Percentiles rank a stretch among this genome's conserved stretches.
Evolutionary conservation across 441 rosid species (phyloP).

Genomic region (Erysimum cheiri): DNA sequence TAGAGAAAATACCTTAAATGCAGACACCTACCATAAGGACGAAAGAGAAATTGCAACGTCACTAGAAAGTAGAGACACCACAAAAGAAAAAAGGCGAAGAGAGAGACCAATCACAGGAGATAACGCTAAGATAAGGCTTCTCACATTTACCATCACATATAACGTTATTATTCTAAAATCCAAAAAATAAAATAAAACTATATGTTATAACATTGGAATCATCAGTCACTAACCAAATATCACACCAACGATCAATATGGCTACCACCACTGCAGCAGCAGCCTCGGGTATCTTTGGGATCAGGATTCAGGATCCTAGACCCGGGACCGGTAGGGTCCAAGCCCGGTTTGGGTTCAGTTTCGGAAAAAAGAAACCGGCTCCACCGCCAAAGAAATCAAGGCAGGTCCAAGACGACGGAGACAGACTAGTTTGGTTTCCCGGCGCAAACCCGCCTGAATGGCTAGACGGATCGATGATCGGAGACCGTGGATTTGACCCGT

Average conservation of each 20-base stretch:
- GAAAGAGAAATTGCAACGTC: slow-evolving; percentile 37
- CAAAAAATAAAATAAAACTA: slow-evolving; percentile 5
- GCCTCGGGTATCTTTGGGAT: slow-evolving; percentile 63
- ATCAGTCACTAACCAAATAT: slow-evolving; percentile 24
- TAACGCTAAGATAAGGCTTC: slow-evolving; percentile 47
- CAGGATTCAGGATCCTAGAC: slow-evolving; percentile 43
- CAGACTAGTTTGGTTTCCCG: slow-evolving; percentile 73
- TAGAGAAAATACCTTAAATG: slow-evolving; percentile 29
- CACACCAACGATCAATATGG: slow-evolving; percentile 42
- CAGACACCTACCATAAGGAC: slow-evolving; percentile 20
- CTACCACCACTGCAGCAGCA: slow-evolving; percentile 53
- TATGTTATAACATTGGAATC: slow-evolving; percentile 35
- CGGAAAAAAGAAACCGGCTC: slow-evolving; percentile 48
- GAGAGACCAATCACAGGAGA: slow-evolving; percentile 43
- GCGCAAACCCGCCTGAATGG: slow-evolving; percentile 69
- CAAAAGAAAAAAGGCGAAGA: slow-evolving; percentile 33
- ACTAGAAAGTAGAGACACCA: slow-evolving; percentile 34
- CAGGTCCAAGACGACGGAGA: slow-evolving; percentile 46
- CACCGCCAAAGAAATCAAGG: slow-evolving; percentile 51
- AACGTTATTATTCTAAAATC: slow-evolving; percentile 2
- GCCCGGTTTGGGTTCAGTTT: slow-evolving; percentile 60
- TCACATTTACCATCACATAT: slow-evolving; percentile 38
- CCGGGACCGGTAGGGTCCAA: slow-evolving; percentile 51
- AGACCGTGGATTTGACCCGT: slow-evolving; percentile 82
- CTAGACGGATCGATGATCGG: slow-evolving; percentile 83